These are phyloP conservation scores for Lyophyllum shimeji DNA, from an alignment of 768 basidiomycete species.

Conservation along the genomic window DNA sequence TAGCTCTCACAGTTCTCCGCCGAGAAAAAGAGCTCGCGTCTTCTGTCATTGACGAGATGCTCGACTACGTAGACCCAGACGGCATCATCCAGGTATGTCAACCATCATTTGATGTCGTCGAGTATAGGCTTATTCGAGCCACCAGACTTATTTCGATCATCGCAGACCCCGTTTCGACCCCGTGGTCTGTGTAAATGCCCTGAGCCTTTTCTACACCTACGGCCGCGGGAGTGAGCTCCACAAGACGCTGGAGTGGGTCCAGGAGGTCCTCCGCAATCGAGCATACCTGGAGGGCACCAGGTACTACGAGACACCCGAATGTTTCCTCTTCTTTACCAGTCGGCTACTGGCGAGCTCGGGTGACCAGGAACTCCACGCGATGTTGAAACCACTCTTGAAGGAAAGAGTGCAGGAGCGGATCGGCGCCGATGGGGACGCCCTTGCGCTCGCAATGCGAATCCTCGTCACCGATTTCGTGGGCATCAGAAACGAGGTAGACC, in stretches of 20 bases:
- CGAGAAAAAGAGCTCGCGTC: constrained; percentile 30
- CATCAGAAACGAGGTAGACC: constrained; percentile 41
- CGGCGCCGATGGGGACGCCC: constrained; percentile 47
- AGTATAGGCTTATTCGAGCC: constrained; percentile 3
- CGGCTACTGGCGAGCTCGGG: constrained; percentile 38
- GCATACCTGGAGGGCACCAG: constrained; percentile 56
- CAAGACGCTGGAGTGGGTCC: constrained; percentile 46
- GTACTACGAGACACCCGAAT: constrained; percentile 53
- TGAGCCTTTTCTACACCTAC: constrained; percentile 49
- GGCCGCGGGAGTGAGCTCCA: constrained; percentile 47
- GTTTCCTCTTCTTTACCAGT: constrained; percentile 51
- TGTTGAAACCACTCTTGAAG: constrained; percentile 38
- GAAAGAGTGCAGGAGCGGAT: constrained; percentile 50
- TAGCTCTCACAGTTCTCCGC: constrained; percentile 45
- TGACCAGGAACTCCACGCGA: constrained; percentile 34
- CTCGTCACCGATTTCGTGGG: constrained; percentile 42
- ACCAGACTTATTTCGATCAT: constrained; percentile 53
- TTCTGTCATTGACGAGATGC: constrained; percentile 58
- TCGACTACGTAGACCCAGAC: constrained; percentile 46
- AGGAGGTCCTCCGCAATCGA: constrained; percentile 47
- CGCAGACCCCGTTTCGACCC: constrained; percentile 52
- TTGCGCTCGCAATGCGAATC: constrained; percentile 60
- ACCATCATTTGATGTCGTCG: neutral
- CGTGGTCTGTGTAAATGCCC: constrained; percentile 49
- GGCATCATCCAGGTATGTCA: constrained; percentile 47